Base-by-base conservation (phyloP, 805 yeast species). In the Kluyveromyces starmeri region DNA sequence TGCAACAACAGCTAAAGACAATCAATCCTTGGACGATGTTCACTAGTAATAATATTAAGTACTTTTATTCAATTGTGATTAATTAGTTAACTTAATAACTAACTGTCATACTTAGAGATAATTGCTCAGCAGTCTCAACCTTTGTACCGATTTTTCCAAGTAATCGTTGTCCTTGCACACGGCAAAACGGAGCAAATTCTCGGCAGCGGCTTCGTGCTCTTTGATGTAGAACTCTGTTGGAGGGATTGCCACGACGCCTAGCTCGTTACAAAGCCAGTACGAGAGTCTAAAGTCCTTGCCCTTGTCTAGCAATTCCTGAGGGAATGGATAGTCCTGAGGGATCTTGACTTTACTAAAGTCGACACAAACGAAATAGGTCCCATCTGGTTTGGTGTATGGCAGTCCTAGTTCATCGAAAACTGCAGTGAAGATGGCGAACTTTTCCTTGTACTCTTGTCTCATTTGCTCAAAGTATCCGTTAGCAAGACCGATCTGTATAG, bases 241-340 rank as follows among this genome's bases (percentile, higher is more conserved):
- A 8, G 98, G 98, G 44, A 92, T 92, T 4, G 95, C 81, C 14
- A 92, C 97, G 26, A 92, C 94, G 8, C 98, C 98, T 38, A 89
- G 58, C 54, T 86, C 95, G 53, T 75, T 78, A 50, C 86, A 85
- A 40, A 92, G 68, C 96, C 97, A 92, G 61, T 83, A 84, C 1
- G 95, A 94, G 43, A 79, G 68, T 54, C 75, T 75, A 68, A 86
- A 92, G 62, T 92, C 98, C 43, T 76, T 76, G 11, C 95, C 89
- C 42, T 82, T 74, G 22, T 58, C 58, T 34, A 62, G 53, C 40
- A 92, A 70, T 12, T 78, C 86, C 11, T 63, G 75, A 1, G 96
- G 96, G 55, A 70, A 81, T 28, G 55, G 67, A 48, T 78, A 83
- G 47, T 73, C 80, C 2, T 59, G 62, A 3, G 97, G 97, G 24